Base-by-base conservation (phyloP, 2,329 filamentous ascomycete genomes). In the Sarocladium kiliense region DNA sequence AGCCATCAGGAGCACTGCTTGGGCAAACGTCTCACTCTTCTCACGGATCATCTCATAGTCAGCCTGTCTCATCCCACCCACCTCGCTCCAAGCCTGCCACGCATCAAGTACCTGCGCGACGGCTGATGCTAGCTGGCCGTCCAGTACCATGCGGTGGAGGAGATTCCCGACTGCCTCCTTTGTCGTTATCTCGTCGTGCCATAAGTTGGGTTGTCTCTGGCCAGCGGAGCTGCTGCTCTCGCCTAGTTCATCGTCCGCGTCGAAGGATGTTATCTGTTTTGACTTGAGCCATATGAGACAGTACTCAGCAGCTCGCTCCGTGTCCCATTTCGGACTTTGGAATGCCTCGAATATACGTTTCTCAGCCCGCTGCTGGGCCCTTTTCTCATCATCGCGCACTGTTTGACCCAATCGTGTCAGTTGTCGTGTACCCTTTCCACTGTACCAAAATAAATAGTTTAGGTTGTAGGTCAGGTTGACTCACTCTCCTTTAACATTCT, bases 51-150 rank as follows among this genome's bases (percentile, higher is more conserved):
- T 59, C 14, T 69, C 65, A 41, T 74, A 68, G 55, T 82, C 78
- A 2, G 71, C 65, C 57, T 65, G 72, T 25, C 74, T 70, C 75
- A 83, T 79, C 7, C 80, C 79, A 7, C 78, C 78, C 55, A 77
- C 76, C 27, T 82, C 78, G 2, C 77, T 74, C 77, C 80, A 83
- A 1, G 70, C 68, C 64, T 75, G 79, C 80, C 80, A 83, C 37
- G 64, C 62, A 56, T 81, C 77, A 30, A 84, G 61, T 64, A 79
- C 73, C 30, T 63, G 60, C 57, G 70, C 76, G 2, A 82, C 57
- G 0, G 61, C 61, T 0, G 62, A 60, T 0, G 79, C 62, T 49
- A 78, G 77, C 55, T 68, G 63, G 11, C 71, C 71, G 39, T 82
- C 76, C 2, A 74, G 71, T 0, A 83, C 70, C 77, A 82, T 81